A percentile compares a stretch with the other conserved stretches of the same genome.
Conservation (phyloP, 306 rosid species). For the Morella rubra region DNA sequence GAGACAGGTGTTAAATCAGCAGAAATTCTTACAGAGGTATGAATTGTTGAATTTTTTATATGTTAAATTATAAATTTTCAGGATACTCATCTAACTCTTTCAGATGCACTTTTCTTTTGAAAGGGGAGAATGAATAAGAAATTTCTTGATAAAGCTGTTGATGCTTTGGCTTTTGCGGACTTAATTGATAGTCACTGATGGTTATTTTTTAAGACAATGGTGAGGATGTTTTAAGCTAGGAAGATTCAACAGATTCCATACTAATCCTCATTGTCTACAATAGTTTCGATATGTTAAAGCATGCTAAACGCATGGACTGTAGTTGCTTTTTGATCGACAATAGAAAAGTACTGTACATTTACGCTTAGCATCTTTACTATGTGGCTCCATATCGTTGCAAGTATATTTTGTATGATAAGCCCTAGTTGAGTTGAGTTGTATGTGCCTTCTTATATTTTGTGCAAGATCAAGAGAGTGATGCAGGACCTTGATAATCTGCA, state of each 20-base stretch:
- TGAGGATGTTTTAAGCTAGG: not conserved
- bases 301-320: too few species aligned
- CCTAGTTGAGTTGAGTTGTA: too few species aligned
- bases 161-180: not conserved
- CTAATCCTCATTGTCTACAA: not conserved
- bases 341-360: too few species aligned
- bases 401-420: too few species aligned
- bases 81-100: not conserved
- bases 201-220: too few species aligned
- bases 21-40: constrained; percentile 76
- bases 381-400: too few species aligned
- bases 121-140: not conserved
- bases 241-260: not conserved
- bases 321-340: too few species aligned
- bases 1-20: constrained; percentile 91
- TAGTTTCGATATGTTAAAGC: too few species aligned
- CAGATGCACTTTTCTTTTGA: not conserved
- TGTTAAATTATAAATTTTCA: not conserved
- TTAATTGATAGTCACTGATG: not conserved
- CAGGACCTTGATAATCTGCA: too few species aligned
- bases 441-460: too few species aligned
- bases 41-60: constrained; percentile 12
- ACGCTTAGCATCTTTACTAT: too few species aligned
- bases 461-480: too few species aligned
- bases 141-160: not conserved